Percentiles rank a stretch among this genome's conserved stretches.
These are phyloP conservation scores for Lagenaria siceraria DNA, from an alignment of 306 rosid genomes.

Conservation along the genomic window DNA sequence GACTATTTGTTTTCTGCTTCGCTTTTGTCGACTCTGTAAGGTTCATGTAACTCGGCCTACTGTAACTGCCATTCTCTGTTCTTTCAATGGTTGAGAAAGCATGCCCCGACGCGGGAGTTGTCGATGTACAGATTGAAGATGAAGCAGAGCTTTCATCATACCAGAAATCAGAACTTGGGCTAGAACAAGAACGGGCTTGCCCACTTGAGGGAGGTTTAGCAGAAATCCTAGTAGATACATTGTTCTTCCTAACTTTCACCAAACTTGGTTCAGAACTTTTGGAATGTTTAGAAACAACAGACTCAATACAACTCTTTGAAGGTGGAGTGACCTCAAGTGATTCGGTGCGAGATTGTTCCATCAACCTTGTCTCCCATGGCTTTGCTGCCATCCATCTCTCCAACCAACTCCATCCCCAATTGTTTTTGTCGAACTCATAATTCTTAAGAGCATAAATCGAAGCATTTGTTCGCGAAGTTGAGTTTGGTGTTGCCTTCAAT, in stretches of 20 bases:
- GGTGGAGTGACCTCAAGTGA: constrained; percentile 48
- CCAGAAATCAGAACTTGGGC: constrained; percentile 85
- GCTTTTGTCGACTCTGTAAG: constrained; percentile 76
- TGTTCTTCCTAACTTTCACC: constrained; percentile 68
- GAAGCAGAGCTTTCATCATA: constrained; percentile 87
- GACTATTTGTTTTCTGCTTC: constrained; percentile 34
- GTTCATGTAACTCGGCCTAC: constrained; percentile 76
- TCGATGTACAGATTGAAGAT: constrained; percentile 77
- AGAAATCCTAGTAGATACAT: constrained; percentile 68
- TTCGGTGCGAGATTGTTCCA: constrained; percentile 57
- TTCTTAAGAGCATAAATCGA: constrained; percentile 33
- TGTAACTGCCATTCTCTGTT: constrained; percentile 44
- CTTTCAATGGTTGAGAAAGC: constrained; percentile 47
- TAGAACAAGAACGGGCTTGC: constrained; percentile 70
- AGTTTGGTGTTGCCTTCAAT: constrained; percentile 47
- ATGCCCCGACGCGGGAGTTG: constrained; percentile 70
- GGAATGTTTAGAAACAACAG: constrained; percentile 24
- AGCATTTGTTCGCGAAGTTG: constrained; percentile 20
- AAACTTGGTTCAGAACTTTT: constrained; percentile 34
- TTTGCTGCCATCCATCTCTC: constrained; percentile 99
- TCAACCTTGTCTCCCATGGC: constrained; percentile 93
- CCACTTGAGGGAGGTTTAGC: constrained; percentile 61
- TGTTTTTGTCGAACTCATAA: constrained; percentile 45
- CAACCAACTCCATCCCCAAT: constrained; percentile 96
- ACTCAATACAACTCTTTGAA: constrained; percentile 37